A percentile compares a stretch with the other conserved stretches of the same genome.
Conservation (phyloP, 1,284 basidiomycete species). For the Apiotrichum porosum region DNA sequence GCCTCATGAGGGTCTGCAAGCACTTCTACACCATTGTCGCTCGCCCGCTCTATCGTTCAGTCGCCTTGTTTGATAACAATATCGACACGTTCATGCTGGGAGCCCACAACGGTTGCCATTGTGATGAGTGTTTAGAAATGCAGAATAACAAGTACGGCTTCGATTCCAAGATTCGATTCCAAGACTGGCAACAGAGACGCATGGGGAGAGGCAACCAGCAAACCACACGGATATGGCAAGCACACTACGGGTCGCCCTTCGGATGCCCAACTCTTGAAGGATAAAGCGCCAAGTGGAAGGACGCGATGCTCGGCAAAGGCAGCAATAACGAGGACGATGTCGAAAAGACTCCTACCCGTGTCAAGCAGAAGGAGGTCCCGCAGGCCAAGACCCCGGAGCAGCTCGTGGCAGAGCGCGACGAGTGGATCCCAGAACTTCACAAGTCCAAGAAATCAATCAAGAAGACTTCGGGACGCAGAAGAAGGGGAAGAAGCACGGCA, state of each 20-base stretch:
- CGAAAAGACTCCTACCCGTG: too few species aligned
- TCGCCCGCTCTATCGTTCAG: slow-evolving; percentile 7
- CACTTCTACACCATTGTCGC: slow-evolving; percentile 7
- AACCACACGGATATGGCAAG: too few species aligned
- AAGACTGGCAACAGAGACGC: too few species aligned
- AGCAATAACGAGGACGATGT: background rate
- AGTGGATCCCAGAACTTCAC: background rate
- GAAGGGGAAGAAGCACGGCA: too few species aligned
- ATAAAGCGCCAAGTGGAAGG: too few species aligned
- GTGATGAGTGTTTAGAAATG: background rate
- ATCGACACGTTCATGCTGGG: background rate
- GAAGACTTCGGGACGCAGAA: too few species aligned
- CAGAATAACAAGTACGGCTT: too few species aligned
- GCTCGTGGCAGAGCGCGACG: background rate
- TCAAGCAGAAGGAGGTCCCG: background rate
- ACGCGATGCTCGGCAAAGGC: too few species aligned
- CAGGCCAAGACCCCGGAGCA: background rate
- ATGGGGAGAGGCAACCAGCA: too few species aligned
- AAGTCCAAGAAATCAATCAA: background rate
- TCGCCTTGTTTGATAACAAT: slow-evolving; percentile 6
- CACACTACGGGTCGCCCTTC: too few species aligned
- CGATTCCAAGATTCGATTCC: too few species aligned
- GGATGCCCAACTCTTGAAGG: too few species aligned
- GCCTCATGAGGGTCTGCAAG: slow-evolving; percentile 13
- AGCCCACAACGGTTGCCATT: background rate